Evolutionary conservation across 306 rosid species (phyloP).

Genomic region (Glycine soja): DNA sequence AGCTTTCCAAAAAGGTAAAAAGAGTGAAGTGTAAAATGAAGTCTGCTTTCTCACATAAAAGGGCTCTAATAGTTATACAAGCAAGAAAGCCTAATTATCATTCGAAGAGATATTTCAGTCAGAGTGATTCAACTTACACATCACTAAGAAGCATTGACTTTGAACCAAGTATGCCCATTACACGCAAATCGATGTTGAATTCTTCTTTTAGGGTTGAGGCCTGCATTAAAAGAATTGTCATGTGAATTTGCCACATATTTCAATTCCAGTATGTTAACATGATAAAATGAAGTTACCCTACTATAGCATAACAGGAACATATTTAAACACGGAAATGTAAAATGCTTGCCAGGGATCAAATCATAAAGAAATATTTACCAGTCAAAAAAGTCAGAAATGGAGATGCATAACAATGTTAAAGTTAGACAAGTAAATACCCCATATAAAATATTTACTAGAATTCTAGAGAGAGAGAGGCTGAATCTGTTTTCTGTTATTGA

Average conservation of each 20-base stretch:
- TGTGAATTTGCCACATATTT: slow-evolving; percentile 9
- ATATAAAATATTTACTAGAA: background rate
- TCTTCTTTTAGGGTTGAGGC: slow-evolving; percentile 90
- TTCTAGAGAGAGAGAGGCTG: background rate
- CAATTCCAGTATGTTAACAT: slow-evolving; percentile 29
- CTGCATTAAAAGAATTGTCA: slow-evolving; percentile 52
- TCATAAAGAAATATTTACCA: background rate
- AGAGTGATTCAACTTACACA: slow-evolving; percentile 64
- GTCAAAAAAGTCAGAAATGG: slow-evolving; percentile 4
- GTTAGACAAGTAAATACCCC: slow-evolving; percentile 17
- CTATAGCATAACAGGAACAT: slow-evolving; percentile 21
- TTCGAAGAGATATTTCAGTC: slow-evolving; percentile 28
- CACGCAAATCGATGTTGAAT: slow-evolving; percentile 94
- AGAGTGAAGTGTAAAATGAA: slow-evolving; percentile 17
- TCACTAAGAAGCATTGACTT: slow-evolving; percentile 86
- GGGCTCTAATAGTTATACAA: background rate
- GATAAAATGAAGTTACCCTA: slow-evolving; percentile 27
- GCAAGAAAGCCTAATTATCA: slow-evolving; percentile 14
- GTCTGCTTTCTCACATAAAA: slow-evolving; percentile 8
- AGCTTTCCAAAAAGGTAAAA: background rate
- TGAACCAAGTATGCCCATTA: slow-evolving; percentile 87
- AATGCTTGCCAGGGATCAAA: slow-evolving; percentile 21
- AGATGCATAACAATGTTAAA: slow-evolving; percentile 1
- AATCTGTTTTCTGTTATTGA: background rate
- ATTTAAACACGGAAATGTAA: slow-evolving; percentile 11